Conservation (phyloP, 1,139 yeast species). For the Sugiyamaella xylanicola region DNA sequence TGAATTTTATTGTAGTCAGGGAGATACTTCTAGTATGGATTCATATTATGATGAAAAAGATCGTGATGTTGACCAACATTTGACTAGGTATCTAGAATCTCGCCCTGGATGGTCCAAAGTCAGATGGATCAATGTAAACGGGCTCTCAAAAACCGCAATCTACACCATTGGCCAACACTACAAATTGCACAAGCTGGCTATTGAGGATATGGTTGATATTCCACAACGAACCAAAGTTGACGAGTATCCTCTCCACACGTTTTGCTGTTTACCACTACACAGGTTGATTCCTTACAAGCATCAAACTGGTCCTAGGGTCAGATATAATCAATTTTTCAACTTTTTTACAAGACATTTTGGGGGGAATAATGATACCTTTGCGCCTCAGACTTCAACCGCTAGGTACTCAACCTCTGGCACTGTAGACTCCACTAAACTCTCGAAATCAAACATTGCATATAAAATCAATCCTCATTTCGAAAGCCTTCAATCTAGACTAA, state of each 20-base stretch:
- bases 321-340: slow-evolving; percentile 4
- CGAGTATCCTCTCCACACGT: slow-evolving; percentile 51
- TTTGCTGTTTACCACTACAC: slow-evolving; percentile 54
- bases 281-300: slow-evolving; percentile 44
- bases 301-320: slow-evolving; percentile 5
- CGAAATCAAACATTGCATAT: background rate
- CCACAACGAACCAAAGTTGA: slow-evolving; percentile 60
- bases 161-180: slow-evolving; percentile 47
- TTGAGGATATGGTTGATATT: slow-evolving; percentile 60
- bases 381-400: background rate
- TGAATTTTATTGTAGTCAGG: slow-evolving; percentile 28
- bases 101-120: slow-evolving; percentile 54
- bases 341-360: background rate
- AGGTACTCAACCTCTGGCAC: background rate
- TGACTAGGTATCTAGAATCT: slow-evolving; percentile 31
- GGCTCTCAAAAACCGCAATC: slow-evolving; percentile 58
- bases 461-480: slow-evolving; percentile 1
- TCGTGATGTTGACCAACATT: slow-evolving; percentile 27
- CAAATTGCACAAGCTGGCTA: slow-evolving; percentile 51
- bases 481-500: slow-evolving; percentile 2
- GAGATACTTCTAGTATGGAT: slow-evolving; percentile 17
- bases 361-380: background rate
- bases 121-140: slow-evolving; percentile 58
- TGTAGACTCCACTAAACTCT: background rate
- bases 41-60: background rate